Evolutionary conservation across 1,139 yeast genomes (phyloP).

Genomic region (Nakaseomyces uthaithaninus): DNA sequence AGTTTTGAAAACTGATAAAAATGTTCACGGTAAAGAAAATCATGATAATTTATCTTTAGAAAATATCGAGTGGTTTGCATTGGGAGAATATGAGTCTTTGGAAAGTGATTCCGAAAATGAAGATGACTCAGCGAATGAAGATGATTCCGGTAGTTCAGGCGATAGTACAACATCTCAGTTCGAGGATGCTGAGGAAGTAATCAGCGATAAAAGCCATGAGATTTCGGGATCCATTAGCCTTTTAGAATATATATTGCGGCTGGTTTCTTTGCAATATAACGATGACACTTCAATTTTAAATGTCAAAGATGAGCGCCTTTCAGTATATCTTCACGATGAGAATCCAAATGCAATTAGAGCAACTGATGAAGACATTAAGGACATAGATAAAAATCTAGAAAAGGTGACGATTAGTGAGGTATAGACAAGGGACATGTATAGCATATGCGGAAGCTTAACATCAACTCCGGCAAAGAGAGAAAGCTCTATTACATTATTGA

Average conservation of each 20-base stretch:
- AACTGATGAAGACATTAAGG: slow-evolving; percentile 12
- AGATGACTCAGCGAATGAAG: slow-evolving; percentile 17
- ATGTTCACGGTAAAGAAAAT: slow-evolving; percentile 13
- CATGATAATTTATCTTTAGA: slow-evolving; percentile 17
- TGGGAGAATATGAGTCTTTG: slow-evolving; percentile 30
- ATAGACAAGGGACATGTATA: background rate
- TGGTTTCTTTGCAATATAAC: slow-evolving; percentile 53
- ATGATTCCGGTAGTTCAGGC: slow-evolving; percentile 21
- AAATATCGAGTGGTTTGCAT: slow-evolving; percentile 31
- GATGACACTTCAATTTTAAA: slow-evolving; percentile 50
- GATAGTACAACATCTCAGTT: slow-evolving; percentile 22
- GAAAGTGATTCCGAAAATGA: slow-evolving; percentile 16
- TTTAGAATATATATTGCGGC: slow-evolving; percentile 56
- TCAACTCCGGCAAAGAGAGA: no score
- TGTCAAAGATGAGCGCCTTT: slow-evolving; percentile 59
- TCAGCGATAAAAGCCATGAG: slow-evolving; percentile 20
- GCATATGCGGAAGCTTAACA: slow-evolving; percentile 5
- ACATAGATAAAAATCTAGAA: slow-evolving; percentile 16
- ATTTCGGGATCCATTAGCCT: slow-evolving; percentile 41
- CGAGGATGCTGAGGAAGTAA: slow-evolving; percentile 15
- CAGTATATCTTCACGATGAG: slow-evolving; percentile 58
- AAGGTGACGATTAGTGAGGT: slow-evolving; percentile 10
- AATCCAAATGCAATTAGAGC: slow-evolving; percentile 25
- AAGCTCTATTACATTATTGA: background rate
- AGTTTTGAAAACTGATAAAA: slow-evolving; percentile 45